Percentiles rank a stretch among this genome's conserved stretches.
phyloP scores from a whole-genome alignment of 2,329 filamentous ascomycete species.

The Sphaerulina populicola region DNA sequence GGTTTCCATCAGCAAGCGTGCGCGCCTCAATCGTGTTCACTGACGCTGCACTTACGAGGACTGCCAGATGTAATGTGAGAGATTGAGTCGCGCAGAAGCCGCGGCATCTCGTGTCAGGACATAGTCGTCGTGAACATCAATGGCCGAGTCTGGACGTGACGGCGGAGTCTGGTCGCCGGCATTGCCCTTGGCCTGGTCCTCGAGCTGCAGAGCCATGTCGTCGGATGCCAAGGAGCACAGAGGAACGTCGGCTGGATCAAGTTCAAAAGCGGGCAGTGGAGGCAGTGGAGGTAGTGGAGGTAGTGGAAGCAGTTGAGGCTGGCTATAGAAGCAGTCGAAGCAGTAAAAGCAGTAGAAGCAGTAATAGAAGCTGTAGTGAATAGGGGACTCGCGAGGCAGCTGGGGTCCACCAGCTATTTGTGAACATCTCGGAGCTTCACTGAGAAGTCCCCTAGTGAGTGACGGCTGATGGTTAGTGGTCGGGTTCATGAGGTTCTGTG shows the following conservation, averaged over 20 bases:
- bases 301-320: too few species aligned
- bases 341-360: background rate
- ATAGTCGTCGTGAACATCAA: constrained; percentile 20
- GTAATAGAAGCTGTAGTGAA: background rate
- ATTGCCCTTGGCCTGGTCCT: background rate
- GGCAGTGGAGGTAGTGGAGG: too few species aligned
- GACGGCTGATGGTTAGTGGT: background rate
- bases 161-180: constrained; percentile 1
- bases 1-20: background rate
- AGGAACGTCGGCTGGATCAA: background rate
- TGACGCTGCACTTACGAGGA: constrained; percentile 10
- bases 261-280: background rate
- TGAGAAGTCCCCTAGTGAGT: background rate
- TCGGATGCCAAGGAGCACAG: background rate
- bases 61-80: constrained; percentile 23
- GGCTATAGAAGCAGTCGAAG: background rate
- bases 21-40: background rate
- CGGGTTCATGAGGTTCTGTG: background rate
- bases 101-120: constrained; percentile 19
- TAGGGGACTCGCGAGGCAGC: background rate
- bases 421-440: background rate
- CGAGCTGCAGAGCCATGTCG: constrained; percentile 4
- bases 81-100: constrained; percentile 18
- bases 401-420: constrained; percentile 1
- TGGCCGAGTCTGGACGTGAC: constrained; percentile 16